Base-by-base conservation (phyloP, 192 early-diverging fungal species). In the Coemansia javaensis region DNA sequence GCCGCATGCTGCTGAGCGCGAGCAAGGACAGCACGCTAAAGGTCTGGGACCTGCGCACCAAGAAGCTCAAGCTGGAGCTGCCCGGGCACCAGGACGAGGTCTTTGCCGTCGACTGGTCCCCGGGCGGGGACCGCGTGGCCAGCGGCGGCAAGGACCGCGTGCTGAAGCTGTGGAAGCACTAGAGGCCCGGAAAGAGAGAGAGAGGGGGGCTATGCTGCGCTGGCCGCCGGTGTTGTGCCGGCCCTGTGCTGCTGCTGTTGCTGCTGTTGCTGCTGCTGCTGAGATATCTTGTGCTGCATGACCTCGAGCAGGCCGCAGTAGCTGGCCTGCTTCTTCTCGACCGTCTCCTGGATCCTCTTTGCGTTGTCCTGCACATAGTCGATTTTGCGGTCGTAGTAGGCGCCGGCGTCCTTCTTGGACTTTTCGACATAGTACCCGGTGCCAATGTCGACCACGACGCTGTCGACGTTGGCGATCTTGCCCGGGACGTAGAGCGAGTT, bases 71-170 rank as follows among this genome's bases (percentile, higher is more conserved):
- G 78, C 73, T 84, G 50, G 94, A 97, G 59, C 67, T 98, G 55
- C 96, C 96, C 8, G 96, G 96, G 20, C 96, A 98, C 76, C 80
- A 88, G 14, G 93, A 96, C 59, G 95, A 95, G 66, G 90, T 98
- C 14, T 98, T 83, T 66, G 79, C 86, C 17, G 90, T 94, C 6
- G 95, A 98, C 66, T 98, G 95, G 95, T 85, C 84, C 48, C 95
- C 95, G 5, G 77, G 80, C 21, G 95, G 93, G 24, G 90, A 94
- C 50, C 83, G 85, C 33, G 90, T 93, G 7, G 91, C 86, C 32
- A 91, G 89, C 76, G 95, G 93, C 34, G 89, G 90, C 49, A 96
- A 94, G 53, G 95, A 98, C 63, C 80, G 85, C 32, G 82, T 87
- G 24, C 67, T 98, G 40, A 94, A 93, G 60, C 81, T 98, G 73